These are phyloP conservation scores for Lactarius quietus DNA, from an alignment of 768 basidiomycete species.

Conservation along the genomic window DNA sequence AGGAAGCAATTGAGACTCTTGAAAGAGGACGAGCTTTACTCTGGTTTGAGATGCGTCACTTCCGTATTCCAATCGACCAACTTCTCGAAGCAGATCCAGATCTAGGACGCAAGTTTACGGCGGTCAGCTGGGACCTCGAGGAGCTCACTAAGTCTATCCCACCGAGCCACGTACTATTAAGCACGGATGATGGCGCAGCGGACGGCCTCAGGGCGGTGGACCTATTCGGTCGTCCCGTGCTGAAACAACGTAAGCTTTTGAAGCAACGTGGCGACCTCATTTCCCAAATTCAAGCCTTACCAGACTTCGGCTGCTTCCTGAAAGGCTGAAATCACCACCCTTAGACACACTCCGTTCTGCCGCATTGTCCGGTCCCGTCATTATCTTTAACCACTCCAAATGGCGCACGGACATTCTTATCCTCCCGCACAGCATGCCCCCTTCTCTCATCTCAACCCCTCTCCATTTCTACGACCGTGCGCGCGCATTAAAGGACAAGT, in stretches of 20 bases:
- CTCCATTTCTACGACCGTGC: no score
- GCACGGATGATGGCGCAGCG: no score
- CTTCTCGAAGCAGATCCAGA: background rate
- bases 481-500: no score
- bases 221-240: background rate
- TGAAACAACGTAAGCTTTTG: constrained; percentile 3
- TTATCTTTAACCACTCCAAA: constrained; percentile 7
- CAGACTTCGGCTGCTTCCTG: background rate
- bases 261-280: background rate
- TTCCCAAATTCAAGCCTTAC: background rate
- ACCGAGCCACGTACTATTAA: background rate
- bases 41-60: constrained; percentile 15
- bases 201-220: background rate
- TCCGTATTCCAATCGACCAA: background rate
- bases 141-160: background rate
- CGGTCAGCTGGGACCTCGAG: background rate
- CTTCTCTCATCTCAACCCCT: no score
- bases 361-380: constrained; percentile 1
- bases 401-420: constrained; percentile 13
- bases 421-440: background rate
- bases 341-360: background rate
- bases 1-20: constrained; percentile 2
- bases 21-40: constrained; percentile 17
- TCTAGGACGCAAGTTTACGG: background rate
- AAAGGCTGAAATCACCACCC: background rate